Evolutionary conservation across 2,329 filamentous ascomycete species (phyloP).

Genomic region (Sporothrix euskadiensis): DNA sequence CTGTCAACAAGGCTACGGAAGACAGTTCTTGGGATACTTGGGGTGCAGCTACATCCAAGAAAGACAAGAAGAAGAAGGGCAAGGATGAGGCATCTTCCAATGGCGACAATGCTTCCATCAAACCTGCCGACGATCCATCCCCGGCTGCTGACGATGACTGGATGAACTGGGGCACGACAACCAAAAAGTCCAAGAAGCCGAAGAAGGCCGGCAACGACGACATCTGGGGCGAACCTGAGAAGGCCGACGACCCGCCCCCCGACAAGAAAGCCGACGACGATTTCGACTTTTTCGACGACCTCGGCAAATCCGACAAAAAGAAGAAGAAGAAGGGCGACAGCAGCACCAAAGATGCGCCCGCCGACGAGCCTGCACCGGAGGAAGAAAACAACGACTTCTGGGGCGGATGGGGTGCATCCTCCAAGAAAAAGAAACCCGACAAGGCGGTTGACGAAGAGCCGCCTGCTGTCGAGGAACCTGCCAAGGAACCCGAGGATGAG

Average conservation of each 20-base stretch:
- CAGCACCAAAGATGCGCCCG: conserved; percentile 36
- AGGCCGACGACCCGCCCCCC: conserved; percentile 15
- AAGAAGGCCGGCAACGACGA: conserved; percentile 15
- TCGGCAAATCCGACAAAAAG: conserved; percentile 37
- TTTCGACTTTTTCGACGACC: conserved; percentile 38
- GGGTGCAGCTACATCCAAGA: conserved; percentile 30
- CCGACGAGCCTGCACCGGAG: conserved; percentile 45
- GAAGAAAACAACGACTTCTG: conserved; percentile 38
- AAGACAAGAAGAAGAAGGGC: conserved; percentile 37
- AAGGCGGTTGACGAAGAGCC: conserved; percentile 47
- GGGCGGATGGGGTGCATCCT: conserved; percentile 38
- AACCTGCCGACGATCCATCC: conserved; percentile 14
- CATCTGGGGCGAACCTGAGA: conserved; percentile 29
- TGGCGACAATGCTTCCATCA: conserved; percentile 27
- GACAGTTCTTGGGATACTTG: conserved; percentile 38
- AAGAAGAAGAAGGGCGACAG: conserved; percentile 36
- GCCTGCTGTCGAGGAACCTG: conserved; percentile 39
- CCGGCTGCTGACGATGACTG: conserved; percentile 29
- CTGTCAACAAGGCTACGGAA: conserved; percentile 30
- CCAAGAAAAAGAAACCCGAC: conserved; percentile 37
- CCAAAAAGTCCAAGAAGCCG: conserved; percentile 29
- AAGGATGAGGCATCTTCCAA: conserved; percentile 31
- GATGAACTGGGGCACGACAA: conserved; percentile 26
- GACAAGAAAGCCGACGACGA: conserved; percentile 33
- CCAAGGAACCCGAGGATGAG: conserved; percentile 42